Evolutionary conservation across 768 basidiomycete genomes (phyloP), one percentile per base, ranked within the genome.

Genomic region (Zangia roseola): DNA sequence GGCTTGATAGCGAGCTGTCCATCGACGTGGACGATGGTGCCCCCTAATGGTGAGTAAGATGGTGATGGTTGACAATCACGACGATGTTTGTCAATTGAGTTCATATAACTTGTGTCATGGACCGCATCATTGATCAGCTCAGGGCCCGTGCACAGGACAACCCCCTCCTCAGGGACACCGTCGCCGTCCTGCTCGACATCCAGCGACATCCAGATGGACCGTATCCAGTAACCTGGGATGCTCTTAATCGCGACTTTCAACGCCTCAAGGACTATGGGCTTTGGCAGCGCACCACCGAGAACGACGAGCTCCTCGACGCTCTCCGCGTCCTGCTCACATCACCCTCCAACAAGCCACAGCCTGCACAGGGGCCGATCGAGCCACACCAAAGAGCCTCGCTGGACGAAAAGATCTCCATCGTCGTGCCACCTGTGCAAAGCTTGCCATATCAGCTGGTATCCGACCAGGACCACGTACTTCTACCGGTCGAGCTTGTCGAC

Each of bases 401-500:
- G 20, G 36, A 21, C 10, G 53, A 51, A 44, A 43, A 40, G n/a
- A 41, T 62, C 17, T 47, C 57, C 40, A 45, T 68, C 3, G 45
- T 55, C 43, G 1, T 48, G 20, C 53, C 62, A 5, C 50, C 62
- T 6, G 10, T 42, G 6, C 53, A 53, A 38, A 28, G 7, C 10
- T 9, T 52, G 20, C 37, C 36, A 9, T 51, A 63, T 10, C 58
- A 39, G 12, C 50, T 69, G n/a, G 43, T 65, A 26, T 47, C 61
- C 46, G 55, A 52, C 36, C 46, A 46, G 38, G 62, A 56, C 33
- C 56, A 45, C 36, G 59, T 58, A 8, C 39, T 64, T 12, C 73
- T 86, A 1, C 83, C 85, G 2, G 34, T 68, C 9, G 84, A 87
- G 48, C 74, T 88, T 19, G 57, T 82, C 12, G 71, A 82, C 28